Conservation (phyloP, 352 stramenopile genomes). For the Blastocystis sp. region DNA sequence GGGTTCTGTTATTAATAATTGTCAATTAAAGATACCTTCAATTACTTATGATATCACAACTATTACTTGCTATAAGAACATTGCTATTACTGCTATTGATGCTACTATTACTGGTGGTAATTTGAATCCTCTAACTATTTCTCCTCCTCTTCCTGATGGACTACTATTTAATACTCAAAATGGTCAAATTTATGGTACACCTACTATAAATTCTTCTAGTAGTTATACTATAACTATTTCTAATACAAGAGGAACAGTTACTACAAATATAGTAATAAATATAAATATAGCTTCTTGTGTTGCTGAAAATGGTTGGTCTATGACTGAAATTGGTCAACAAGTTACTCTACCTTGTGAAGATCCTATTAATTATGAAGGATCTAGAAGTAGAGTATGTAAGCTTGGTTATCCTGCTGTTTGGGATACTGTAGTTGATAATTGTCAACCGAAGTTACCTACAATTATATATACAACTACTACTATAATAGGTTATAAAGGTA, state of each 20-base stretch:
- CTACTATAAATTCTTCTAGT: slow-evolving; percentile 7
- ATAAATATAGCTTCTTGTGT: slow-evolving; percentile 1
- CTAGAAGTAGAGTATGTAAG: slow-evolving; percentile 23
- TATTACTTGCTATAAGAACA: slow-evolving; percentile 26
- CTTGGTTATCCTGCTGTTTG: slow-evolving; percentile 11
- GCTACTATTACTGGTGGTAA: slow-evolving; percentile 2
- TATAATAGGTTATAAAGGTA: slow-evolving; percentile 1
- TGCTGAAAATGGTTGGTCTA: slow-evolving; percentile 4
- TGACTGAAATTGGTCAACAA: slow-evolving; percentile 21
- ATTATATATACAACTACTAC: slow-evolving; percentile 11
- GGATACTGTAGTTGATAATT: slow-evolving; percentile 22
- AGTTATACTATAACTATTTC: slow-evolving; percentile 16
- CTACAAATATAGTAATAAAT: slow-evolving; percentile 11
- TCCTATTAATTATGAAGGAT: slow-evolving; percentile 13
- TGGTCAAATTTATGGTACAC: slow-evolving; percentile 15
- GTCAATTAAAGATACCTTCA: slow-evolving; percentile 7
- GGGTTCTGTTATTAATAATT: slow-evolving; percentile 11
- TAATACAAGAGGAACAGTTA: slow-evolving; percentile 19
- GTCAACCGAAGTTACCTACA: slow-evolving; percentile 12
- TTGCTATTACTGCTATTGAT: slow-evolving; percentile 25
- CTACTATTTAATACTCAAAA: slow-evolving; percentile 25
- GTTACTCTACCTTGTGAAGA: not conserved
- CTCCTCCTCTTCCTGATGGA: slow-evolving; percentile 7
- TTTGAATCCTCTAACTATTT: slow-evolving; percentile 18
- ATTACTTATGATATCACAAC: slow-evolving; percentile 19